Base-by-base conservation (phyloP, 1,284 basidiomycete genomes). In the Apiotrichum domesticum region DNA sequence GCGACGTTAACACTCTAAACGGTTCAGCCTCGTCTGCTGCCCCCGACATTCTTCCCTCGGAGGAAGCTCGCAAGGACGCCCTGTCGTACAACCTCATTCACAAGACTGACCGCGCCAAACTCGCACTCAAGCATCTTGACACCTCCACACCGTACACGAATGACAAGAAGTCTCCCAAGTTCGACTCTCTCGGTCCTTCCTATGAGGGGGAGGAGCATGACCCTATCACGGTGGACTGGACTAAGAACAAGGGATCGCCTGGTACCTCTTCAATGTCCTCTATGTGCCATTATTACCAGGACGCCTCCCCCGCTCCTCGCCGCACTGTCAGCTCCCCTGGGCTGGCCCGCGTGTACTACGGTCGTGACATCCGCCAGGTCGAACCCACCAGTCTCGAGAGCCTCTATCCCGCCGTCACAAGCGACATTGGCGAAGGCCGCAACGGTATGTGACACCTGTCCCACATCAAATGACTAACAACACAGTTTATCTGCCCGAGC, bases 401-500 rank as follows among this genome's bases (percentile, higher is more conserved):
- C 45, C 8, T 11, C 32, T 3, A 48, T n/a, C 14, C 11, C 35
- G 33, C 37, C 21, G 7, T 29, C 40, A 15, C 21, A 46, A 44
- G 15, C 29, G 58, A 55, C 29, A 42, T 62, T 13, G 61, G 60
- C 3, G 59, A 65, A 54, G 63, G 66, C 35, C 59, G 66, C 21
- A 72, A 70, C 40, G 67, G 70, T 70, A 32, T 52, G 67, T 57
- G 8, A 11, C 37, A 10, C 11, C 3, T 39, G 13, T 13, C 37
- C 8, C 8, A 8, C 37, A 15, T 15, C n/a, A 33, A n/a, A 53
- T 49, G 4, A 55, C 50, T 4, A 11, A 15, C 6, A n/a, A 4
- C 34, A 2, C 40, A 72, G 70, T 72, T 10, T 71, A 67, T 51
- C 61, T 72, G 11, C 62, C 66, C 33, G 59, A 61, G 37, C 56